Percentiles rank a stretch among this genome's conserved stretches.
phyloP scores from a whole-genome alignment of 805 yeast genomes.

The Lipomyces chichibuensis region DNA sequence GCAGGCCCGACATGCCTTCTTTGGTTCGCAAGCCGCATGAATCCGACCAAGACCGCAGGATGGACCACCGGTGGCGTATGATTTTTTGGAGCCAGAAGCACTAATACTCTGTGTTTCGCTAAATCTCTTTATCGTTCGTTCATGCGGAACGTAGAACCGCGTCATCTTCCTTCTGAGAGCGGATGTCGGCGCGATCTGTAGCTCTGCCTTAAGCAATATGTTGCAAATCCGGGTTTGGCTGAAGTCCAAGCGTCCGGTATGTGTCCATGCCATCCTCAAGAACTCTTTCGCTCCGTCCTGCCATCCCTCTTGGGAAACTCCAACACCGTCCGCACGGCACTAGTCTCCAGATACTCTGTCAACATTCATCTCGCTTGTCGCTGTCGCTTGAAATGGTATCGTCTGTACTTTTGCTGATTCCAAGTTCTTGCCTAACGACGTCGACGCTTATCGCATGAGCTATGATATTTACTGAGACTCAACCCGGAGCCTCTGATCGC shows the following conservation, averaged over 20 bases:
- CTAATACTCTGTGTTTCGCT: background rate
- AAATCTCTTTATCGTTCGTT: background rate
- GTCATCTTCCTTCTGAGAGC: background rate
- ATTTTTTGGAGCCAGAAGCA: too few relatives aligned
- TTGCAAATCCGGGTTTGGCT: too few relatives aligned
- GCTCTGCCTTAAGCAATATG: too few relatives aligned
- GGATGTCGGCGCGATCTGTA: too few relatives aligned
- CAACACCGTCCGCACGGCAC: background rate
- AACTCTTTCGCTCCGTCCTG: background rate
- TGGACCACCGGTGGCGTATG: too few relatives aligned
- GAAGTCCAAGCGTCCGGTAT: too few relatives aligned
- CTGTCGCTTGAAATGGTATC: background rate
- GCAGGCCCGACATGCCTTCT: constrained; percentile 2
- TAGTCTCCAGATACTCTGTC: background rate
- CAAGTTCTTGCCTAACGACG: background rate
- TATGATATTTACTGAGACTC: too few relatives aligned
- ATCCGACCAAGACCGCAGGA: background rate
- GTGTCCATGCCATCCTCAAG: too few relatives aligned
- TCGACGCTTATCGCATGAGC: too few relatives aligned
- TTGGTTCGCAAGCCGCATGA: constrained; percentile 4
- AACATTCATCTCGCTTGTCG: background rate
- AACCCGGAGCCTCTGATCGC: too few relatives aligned
- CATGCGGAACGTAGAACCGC: background rate
- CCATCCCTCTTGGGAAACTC: background rate
- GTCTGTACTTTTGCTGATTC: too few relatives aligned